A percentile compares a stretch with the other conserved stretches of the same genome.
Conservation (phyloP, 2,329 filamentous ascomycete species). For the Colletotrichum godetiae region DNA sequence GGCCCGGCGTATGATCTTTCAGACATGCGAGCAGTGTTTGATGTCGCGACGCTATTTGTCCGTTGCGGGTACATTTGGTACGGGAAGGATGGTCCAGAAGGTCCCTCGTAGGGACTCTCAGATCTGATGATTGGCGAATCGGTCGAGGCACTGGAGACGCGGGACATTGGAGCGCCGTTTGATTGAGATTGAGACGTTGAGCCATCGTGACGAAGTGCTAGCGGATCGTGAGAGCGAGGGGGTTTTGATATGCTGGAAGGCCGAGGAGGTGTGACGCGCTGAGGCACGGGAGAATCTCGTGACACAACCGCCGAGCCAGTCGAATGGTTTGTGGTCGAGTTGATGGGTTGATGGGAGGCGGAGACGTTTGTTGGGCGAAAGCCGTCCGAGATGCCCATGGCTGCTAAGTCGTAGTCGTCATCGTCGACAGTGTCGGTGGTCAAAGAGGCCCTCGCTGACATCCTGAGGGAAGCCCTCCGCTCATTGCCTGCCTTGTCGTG, state of each 20-base stretch:
- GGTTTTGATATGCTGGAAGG: slow-evolving; percentile 69
- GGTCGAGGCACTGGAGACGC: slow-evolving; percentile 47
- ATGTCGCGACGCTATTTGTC: slow-evolving; percentile 76
- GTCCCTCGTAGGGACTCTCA: slow-evolving; percentile 76
- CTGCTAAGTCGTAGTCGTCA: slow-evolving; percentile 60
- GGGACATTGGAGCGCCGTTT: slow-evolving; percentile 15
- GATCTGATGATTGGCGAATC: slow-evolving; percentile 52
- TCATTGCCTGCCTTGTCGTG: slow-evolving; percentile 53
- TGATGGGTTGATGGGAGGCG: slow-evolving; percentile 37
- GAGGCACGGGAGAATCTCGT: slow-evolving; percentile 17
- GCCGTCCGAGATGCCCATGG: slow-evolving; percentile 64
- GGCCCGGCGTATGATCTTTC: slow-evolving; percentile 70
- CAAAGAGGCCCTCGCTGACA: slow-evolving; percentile 49
- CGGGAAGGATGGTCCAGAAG: slow-evolving; percentile 82
- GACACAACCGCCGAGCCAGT: slow-evolving; percentile 34
- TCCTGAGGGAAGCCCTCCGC: slow-evolving; percentile 55
- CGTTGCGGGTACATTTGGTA: slow-evolving; percentile 88
- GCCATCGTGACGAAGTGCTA: slow-evolving; percentile 65
- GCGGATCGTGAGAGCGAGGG: slow-evolving; percentile 59
- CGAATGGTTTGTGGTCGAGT: slow-evolving; percentile 40
- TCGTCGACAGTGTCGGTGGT: slow-evolving; percentile 46
- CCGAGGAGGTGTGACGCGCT: slow-evolving; percentile 46
- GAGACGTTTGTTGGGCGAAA: slow-evolving; percentile 54
- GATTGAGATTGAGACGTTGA: slow-evolving; percentile 40
- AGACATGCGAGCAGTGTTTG: slow-evolving; percentile 71